Conservation (phyloP, 1,284 basidiomycete species). For the Kwoniella shivajii region DNA sequence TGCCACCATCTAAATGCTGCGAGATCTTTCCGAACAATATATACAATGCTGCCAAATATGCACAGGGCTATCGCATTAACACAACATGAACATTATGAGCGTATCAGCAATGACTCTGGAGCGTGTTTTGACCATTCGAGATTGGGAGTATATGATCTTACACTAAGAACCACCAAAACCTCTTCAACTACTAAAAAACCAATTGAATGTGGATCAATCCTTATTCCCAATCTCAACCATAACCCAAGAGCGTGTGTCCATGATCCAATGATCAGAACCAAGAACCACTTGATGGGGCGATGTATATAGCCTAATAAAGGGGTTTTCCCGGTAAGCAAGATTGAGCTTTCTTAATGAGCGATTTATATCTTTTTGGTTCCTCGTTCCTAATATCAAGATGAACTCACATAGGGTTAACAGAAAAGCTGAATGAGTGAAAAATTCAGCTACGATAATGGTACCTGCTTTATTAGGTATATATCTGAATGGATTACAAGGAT, state of each 20-base stretch:
- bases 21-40: neutral
- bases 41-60: neutral
- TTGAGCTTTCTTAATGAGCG: too few species aligned
- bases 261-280: neutral
- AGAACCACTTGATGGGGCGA: neutral
- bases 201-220: neutral
- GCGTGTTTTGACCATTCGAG: too few species aligned
- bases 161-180: neutral
- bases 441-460: neutral
- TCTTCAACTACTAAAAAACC: neutral
- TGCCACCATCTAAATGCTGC: neutral
- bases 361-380: too few species aligned
- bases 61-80: too few species aligned
- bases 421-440: conserved; percentile 1
- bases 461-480: neutral
- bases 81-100: too few species aligned
- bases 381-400: neutral
- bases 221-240: conserved; percentile 1
- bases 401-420: neutral
- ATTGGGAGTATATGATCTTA: too few species aligned
- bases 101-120: too few species aligned
- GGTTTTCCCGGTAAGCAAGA: too few species aligned
- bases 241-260: neutral
- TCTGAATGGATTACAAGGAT: neutral
- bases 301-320: neutral